Evolutionary conservation across 768 basidiomycete species (phyloP).

Genomic region (Amanita phalloides): DNA sequence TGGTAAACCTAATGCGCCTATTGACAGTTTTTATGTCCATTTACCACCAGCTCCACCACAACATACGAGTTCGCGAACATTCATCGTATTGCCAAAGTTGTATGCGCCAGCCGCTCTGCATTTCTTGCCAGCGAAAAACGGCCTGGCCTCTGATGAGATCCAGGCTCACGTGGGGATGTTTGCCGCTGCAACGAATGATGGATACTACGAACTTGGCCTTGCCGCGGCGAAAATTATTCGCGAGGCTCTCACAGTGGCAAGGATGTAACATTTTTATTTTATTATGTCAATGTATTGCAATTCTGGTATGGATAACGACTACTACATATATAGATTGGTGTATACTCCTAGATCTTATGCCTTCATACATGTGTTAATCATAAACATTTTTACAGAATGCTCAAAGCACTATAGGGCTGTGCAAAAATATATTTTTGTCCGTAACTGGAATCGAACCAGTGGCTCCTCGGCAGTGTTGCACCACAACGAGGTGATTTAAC

Average conservation of each 20-base stretch:
- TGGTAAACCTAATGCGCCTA: neutral
- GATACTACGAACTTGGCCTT: constrained; percentile 81
- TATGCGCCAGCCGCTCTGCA: constrained; percentile 34
- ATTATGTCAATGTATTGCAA: neutral
- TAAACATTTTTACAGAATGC: too few species aligned
- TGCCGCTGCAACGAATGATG: constrained; percentile 68
- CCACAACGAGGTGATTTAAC: constrained; percentile 7
- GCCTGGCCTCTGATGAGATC: constrained; percentile 62
- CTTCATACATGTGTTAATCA: too few species aligned
- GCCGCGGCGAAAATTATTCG: constrained; percentile 50
- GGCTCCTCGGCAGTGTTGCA: constrained; percentile 2
- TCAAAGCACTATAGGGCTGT: too few species aligned
- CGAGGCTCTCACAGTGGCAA: constrained; percentile 18
- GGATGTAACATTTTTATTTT: neutral
- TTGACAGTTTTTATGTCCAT: constrained; percentile 64
- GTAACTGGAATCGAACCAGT: constrained; percentile 7
- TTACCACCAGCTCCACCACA: constrained; percentile 61
- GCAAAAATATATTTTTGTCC: neutral
- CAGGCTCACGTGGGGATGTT: constrained; percentile 90
- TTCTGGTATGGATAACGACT: too few species aligned
- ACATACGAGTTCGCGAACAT: constrained; percentile 52
- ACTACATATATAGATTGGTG: too few species aligned
- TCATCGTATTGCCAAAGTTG: constrained; percentile 62
- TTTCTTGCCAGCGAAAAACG: constrained; percentile 60
- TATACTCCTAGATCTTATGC: too few species aligned